Evolutionary conservation across 2,329 filamentous ascomycete species (phyloP), one percentile per base, ranked within the genome.

Genomic region (Tolypocladium ophioglossoides): DNA sequence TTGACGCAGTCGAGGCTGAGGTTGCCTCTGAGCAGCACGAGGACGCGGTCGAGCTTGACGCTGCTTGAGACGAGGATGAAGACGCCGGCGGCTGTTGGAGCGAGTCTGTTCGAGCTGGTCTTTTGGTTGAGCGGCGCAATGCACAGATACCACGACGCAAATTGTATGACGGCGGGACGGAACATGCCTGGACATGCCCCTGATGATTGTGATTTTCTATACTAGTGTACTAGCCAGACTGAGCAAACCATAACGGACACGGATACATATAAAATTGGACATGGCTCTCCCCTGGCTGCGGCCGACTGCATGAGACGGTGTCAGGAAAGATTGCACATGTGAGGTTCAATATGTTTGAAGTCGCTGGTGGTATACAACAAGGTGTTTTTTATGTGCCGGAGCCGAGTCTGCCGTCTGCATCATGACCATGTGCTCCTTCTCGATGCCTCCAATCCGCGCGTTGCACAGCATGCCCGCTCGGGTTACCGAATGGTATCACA

Each of bases 401-500:
- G 27, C 41, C 24, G 14, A n/a, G 16, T 48, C 44, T 14, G 27
- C 27, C 10, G 41, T 30, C 14, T 27, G 40, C 20, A 8, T 8
- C 27, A 12, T 14, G 27, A 20, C 27, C 10, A 20, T 14, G 24
- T 18, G 16, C 24, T 30, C 16, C 24, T 30, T 16, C 4, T 48
- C 44, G n/a, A 10, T 18, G n/a, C 18, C 18, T 14, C 30, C 4
- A 11, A 32, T 32, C 10, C 27, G 30, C 44, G 6, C 3, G 24
- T 11, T n/a, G 16, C 27, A 47, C 16, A 12, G 18, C 16, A n/a
- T 7, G 24, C 16, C 41, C 41, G 2, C 8, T 24, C 12, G 7
- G 39, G 8, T 11, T 2, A 20, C 3, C 16, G 16, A 7, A 12
- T 30, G 0, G 22, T 2, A 34, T 58, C 52, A 61, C 44, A 96